A percentile compares a stretch with the other conserved stretches of the same genome.
These are phyloP conservation scores for Kuraishia ogatae DNA, from an alignment of 805 yeast species.

Conservation along the genomic window DNA sequence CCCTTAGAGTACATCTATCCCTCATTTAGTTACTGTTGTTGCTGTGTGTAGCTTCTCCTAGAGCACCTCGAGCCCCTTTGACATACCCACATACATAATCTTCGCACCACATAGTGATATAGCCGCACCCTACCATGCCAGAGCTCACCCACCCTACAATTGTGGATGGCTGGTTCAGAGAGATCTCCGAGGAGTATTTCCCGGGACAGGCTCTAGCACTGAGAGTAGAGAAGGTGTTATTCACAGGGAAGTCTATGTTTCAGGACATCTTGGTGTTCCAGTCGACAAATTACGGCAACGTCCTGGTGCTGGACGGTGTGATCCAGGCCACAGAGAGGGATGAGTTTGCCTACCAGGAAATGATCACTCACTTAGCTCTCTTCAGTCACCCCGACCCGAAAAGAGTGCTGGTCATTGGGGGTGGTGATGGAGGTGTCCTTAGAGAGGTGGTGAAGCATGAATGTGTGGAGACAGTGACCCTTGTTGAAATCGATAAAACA, in stretches of 20 bases:
- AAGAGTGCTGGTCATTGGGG: slow-evolving; percentile 91
- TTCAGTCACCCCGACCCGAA: slow-evolving; percentile 93
- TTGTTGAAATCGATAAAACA: slow-evolving; percentile 93
- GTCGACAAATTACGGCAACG: slow-evolving; percentile 91
- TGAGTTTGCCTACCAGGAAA: slow-evolving; percentile 96
- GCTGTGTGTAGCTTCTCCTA: neutral
- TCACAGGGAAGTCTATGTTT: slow-evolving; percentile 77
- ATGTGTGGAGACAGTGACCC: slow-evolving; percentile 76
- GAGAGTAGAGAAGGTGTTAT: slow-evolving; percentile 78
- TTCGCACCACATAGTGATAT: neutral
- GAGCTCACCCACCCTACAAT: slow-evolving; percentile 47
- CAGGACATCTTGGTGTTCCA: slow-evolving; percentile 93
- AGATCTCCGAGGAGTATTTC: slow-evolving; percentile 93
- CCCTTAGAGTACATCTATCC: too few species aligned
- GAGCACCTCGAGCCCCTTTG: too few species aligned
- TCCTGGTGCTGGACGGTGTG: slow-evolving; percentile 87
- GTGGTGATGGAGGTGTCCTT: slow-evolving; percentile 72
- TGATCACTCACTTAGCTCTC: slow-evolving; percentile 91
- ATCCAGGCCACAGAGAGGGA: slow-evolving; percentile 97
- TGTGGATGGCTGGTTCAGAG: slow-evolving; percentile 95
- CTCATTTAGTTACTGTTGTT: neutral
- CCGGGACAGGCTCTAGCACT: slow-evolving; percentile 98
- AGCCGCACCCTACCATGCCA: neutral
- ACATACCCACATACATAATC: neutral
- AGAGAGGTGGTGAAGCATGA: slow-evolving; percentile 4